Evolutionary conservation across 1,284 basidiomycete species (phyloP), one percentile per base, ranked within the genome.

Genomic region (Garcileccinum viscosum): DNA sequence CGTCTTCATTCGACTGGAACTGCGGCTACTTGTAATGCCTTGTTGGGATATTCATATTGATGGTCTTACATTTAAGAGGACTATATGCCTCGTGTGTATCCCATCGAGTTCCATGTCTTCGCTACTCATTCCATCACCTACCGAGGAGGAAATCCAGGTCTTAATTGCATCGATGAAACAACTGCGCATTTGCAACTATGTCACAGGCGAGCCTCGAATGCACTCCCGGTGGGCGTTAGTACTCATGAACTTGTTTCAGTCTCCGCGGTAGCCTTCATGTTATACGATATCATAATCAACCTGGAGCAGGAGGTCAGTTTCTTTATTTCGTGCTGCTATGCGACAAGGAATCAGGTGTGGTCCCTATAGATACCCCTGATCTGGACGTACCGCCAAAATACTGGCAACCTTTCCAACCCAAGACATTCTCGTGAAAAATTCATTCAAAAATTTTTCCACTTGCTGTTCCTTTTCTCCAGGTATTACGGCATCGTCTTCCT

Each of bases 401-500:
- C n/a, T n/a, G n/a, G 33, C 5, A 24, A 60, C 33, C 17, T 8
- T 27, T 11, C 47, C 24, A 3, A 8, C n/a, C 40, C 66, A 8
- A 12, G 24, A 53, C 17, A 14, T 35, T 27, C 62, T 44, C 38
- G 30, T 7, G 61, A 38, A 44, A 63, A 38, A 44, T 17, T 33
- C 30, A 67, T 62, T 24, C 73, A 24, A 32, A 19, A 66, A 32
- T 11, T 77, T 40, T 17, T 75, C 14, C 60, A n/a, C 32, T 14
- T 65, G 2, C 63, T 77, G 19, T 75, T 76, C 59, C 33, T 77
- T 40, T 75, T 76, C 58, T 62, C 73, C 40, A 74, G 74, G n/a
- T 77, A 77, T 53, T 75, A 77, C 19, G 74, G 73, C 19, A 47
- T 75, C 30, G 12, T 76, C 33, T 75, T 67, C 61, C 68, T 76